Percentiles rank a stretch among this genome's conserved stretches.
These are phyloP conservation scores for Truncatella angustata DNA, from an alignment of 2,329 filamentous ascomycete genomes.

Conservation along the genomic window DNA sequence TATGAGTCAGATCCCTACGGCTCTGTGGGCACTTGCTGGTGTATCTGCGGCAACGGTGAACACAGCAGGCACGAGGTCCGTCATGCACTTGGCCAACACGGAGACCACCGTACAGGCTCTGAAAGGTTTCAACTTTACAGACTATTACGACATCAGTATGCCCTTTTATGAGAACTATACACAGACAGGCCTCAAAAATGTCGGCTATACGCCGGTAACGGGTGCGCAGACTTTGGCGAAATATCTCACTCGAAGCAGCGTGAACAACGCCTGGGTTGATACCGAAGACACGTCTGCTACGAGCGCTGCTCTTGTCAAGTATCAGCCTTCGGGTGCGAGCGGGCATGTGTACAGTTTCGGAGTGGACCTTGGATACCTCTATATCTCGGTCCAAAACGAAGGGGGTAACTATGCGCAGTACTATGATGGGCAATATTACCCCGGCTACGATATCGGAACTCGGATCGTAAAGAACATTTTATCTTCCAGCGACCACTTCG, in stretches of 20 bases:
- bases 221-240: neutral
- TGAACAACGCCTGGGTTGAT: neutral
- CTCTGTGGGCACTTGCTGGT: neutral
- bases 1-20: neutral
- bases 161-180: neutral
- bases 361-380: neutral
- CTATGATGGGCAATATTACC: neutral
- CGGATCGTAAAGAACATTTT: conserved; percentile 1
- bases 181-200: neutral
- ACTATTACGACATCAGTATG: neutral
- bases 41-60: neutral
- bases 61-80: neutral
- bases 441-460: neutral
- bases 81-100: neutral
- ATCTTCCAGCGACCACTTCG: conserved; percentile 1
- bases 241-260: neutral
- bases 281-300: neutral
- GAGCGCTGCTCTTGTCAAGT: neutral
- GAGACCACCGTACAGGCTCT: neutral
- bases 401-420: neutral
- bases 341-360: conserved; percentile 1
- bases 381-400: conserved; percentile 1
- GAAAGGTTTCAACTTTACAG: neutral
- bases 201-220: neutral
- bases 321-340: neutral